phyloP scores from a whole-genome alignment of 164 flowering plant genomes.

The Vitis labrusca region DNA sequence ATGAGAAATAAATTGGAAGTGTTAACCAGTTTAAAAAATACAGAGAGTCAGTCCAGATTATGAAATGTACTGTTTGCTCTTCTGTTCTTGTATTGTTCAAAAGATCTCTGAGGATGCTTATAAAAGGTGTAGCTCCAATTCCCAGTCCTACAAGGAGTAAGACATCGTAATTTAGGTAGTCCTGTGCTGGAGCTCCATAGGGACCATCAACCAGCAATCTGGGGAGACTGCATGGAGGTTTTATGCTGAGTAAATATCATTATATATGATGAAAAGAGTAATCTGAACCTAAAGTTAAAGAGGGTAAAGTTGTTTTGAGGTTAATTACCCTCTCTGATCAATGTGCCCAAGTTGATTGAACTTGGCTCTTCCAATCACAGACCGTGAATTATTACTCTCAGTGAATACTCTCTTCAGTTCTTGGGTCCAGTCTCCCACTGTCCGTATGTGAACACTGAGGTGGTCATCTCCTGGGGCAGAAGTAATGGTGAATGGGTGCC shows the following conservation, averaged over 20 bases:
- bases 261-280: not conserved
- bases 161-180: constrained; percentile 82
- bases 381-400: constrained; percentile 41
- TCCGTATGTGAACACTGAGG: constrained; percentile 90
- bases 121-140: constrained; percentile 97
- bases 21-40: not conserved
- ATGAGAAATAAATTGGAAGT: not conserved
- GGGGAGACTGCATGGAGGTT: constrained; percentile 58
- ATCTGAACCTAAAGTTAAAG: not conserved
- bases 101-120: constrained; percentile 90
- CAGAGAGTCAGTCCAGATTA: not conserved
- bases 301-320: not conserved
- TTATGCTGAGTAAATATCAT: not conserved
- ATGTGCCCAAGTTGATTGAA: constrained; percentile 40
- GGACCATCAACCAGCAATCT: constrained; percentile 90
- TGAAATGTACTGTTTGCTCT: constrained; percentile 48
- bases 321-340: constrained; percentile 54
- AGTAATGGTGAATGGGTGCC: constrained; percentile 98
- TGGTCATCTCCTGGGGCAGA: constrained; percentile 91
- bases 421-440: constrained; percentile 89
- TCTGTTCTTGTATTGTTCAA: constrained; percentile 64
- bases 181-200: constrained; percentile 97
- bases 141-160: constrained; percentile 94
- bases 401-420: constrained; percentile 80
- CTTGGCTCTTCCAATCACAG: constrained; percentile 54